A percentile compares a stretch with the other conserved stretches of the same genome.
Evolutionary conservation across 176 grass and related monocot species (phyloP).

Genomic region (Hordeum marinum): DNA sequence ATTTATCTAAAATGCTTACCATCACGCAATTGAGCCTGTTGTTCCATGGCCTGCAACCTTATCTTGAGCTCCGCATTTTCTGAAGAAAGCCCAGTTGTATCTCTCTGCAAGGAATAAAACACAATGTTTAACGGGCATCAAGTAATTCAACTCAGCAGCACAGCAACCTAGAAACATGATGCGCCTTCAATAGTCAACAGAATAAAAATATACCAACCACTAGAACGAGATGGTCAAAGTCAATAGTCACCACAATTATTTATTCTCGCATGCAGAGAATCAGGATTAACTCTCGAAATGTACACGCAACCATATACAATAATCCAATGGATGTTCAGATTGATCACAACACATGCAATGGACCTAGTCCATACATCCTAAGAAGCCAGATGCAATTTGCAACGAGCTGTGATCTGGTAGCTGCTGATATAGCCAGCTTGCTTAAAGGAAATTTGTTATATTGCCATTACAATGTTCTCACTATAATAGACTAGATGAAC

Average conservation of each 20-base stretch:
- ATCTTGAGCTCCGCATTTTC: constrained; percentile 98
- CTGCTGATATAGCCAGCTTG: background rate
- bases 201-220: constrained; percentile 13
- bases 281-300: constrained; percentile 24
- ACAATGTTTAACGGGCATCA: constrained; percentile 26
- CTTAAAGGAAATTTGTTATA: background rate
- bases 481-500: constrained; percentile 10
- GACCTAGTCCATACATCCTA: constrained; percentile 15
- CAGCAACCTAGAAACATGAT: constrained; percentile 8
- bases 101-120: constrained; percentile 62
- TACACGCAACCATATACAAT: constrained; percentile 8
- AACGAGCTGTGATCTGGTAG: background rate
- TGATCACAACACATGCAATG: constrained; percentile 29
- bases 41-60: constrained; percentile 97
- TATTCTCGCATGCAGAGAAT: constrained; percentile 15
- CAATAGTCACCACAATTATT: constrained; percentile 1
- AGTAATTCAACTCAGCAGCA: constrained; percentile 11
- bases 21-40: constrained; percentile 91
- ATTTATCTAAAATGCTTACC: constrained; percentile 47
- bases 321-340: constrained; percentile 13
- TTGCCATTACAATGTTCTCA: background rate
- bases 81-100: constrained; percentile 89
- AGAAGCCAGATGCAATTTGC: constrained; percentile 20
- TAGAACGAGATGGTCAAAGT: constrained; percentile 17
- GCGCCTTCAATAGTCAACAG: background rate